These are phyloP conservation scores for Lotus japonicus DNA, from an alignment of 306 rosid genomes.

Conservation along the genomic window DNA sequence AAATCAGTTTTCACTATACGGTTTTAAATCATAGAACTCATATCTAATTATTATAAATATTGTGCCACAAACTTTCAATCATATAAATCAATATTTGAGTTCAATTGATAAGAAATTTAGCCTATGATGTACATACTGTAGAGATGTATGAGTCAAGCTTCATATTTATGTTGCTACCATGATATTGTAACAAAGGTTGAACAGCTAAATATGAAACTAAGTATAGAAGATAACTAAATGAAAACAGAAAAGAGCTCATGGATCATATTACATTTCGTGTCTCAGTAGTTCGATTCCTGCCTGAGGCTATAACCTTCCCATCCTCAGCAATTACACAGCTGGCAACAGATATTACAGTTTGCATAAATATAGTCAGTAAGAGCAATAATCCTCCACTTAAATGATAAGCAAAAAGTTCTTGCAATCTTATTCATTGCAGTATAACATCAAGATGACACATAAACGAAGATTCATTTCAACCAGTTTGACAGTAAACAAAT, in stretches of 20 bases:
- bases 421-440: not conserved
- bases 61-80: not conserved
- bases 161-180: slow-evolving; percentile 1
- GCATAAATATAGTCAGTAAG: slow-evolving; percentile 4
- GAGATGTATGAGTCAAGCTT: not conserved
- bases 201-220: not conserved
- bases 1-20: not conserved
- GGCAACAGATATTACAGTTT: slow-evolving; percentile 27
- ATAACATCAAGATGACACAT: not conserved
- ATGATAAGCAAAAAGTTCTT: not conserved
- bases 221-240: not conserved
- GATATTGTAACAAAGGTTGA: not conserved
- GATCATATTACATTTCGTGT: slow-evolving; percentile 62
- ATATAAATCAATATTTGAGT: not conserved
- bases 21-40: not conserved
- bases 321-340: slow-evolving; percentile 81
- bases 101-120: not conserved
- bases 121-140: not conserved
- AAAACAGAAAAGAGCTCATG: not conserved
- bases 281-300: slow-evolving; percentile 84
- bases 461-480: not conserved
- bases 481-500: not conserved
- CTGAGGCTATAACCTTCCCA: slow-evolving; percentile 64
- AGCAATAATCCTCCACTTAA: not conserved
- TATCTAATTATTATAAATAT: not conserved